A percentile compares a stretch with the other conserved stretches of the same genome.
Conservation (phyloP, 805 yeast genomes). For the Komagataella pseudopastoris region DNA sequence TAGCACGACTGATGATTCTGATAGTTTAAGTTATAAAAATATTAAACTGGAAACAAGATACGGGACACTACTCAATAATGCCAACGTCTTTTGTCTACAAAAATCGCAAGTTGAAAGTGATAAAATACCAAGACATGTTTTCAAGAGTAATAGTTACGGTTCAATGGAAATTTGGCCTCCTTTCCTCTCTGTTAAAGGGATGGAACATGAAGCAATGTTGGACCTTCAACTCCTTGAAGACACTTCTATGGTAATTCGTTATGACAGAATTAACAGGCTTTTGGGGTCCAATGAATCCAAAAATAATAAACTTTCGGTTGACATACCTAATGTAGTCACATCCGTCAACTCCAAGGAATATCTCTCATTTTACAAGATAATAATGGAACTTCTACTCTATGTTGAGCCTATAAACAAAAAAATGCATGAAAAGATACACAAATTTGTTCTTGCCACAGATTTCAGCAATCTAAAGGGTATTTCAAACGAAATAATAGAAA, state of each 20-base stretch:
- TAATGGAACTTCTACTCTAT: conserved; percentile 52
- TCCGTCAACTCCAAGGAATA: conserved; percentile 68
- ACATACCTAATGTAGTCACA: conserved; percentile 56
- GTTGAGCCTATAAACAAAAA: conserved; percentile 56
- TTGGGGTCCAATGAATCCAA: conserved; percentile 11
- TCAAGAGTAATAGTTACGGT: conserved; percentile 38
- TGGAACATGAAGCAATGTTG: conserved; percentile 37
- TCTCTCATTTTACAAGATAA: conserved; percentile 46
- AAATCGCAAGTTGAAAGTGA: conserved; percentile 27
- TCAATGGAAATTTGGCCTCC: conserved; percentile 70
- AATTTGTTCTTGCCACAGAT: conserved; percentile 57
- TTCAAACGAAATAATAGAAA: conserved; percentile 26
- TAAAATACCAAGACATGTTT: conserved; percentile 6
- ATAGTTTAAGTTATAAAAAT: conserved; percentile 6
- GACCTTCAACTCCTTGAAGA: conserved; percentile 44
- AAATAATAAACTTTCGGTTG: conserved; percentile 40
- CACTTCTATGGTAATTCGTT: conserved; percentile 47
- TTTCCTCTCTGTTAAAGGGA: conserved; percentile 67
- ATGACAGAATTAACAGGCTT: conserved; percentile 37
- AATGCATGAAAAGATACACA: conserved; percentile 45
- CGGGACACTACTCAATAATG: conserved; percentile 55
- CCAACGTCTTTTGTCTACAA: conserved; percentile 58
- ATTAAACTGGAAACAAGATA: conserved; percentile 47
- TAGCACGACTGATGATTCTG: conserved; percentile 24
- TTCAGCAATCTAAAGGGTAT: conserved; percentile 44